A percentile compares a stretch with the other conserved stretches of the same genome.
phyloP scores from a whole-genome alignment of 345 rosid species.

The Eutrema heterophyllum region DNA sequence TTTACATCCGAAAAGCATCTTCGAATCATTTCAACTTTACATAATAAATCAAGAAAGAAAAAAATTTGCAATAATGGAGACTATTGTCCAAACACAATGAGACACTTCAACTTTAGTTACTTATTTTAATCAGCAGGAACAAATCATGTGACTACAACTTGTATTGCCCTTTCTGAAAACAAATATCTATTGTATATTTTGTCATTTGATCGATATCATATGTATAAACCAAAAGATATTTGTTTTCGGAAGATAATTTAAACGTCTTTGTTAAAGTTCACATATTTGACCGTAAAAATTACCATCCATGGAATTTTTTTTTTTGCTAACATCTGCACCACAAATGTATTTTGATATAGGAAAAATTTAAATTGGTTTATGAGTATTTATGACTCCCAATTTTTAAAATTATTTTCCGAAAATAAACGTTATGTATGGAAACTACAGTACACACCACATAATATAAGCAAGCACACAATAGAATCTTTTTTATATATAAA shows the following conservation, averaged over 20 bases:
- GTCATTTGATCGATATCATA: too few relatives aligned
- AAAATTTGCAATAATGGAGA: slow-evolving; percentile 19
- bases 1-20: slow-evolving; percentile 22
- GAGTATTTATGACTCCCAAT: neutral
- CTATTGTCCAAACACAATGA: slow-evolving; percentile 21
- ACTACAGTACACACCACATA: neutral
- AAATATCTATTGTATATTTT: neutral
- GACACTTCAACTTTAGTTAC: slow-evolving; percentile 24
- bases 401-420: neutral
- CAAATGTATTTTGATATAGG: neutral
- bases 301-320: neutral
- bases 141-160: neutral
- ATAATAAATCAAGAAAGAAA: slow-evolving; percentile 20
- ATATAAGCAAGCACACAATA: neutral
- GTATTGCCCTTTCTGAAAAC: neutral
- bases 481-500: neutral
- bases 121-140: too few relatives aligned
- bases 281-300: neutral
- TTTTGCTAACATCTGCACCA: too few relatives aligned
- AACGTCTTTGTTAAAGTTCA: neutral
- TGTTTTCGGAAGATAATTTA: neutral
- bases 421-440: neutral
- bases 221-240: too few relatives aligned
- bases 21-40: slow-evolving; percentile 27
- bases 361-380: neutral